Evolutionary conservation across 768 basidiomycete genomes (phyloP), one percentile per base, ranked within the genome.

Genomic region (Serendipita vermifera): DNA sequence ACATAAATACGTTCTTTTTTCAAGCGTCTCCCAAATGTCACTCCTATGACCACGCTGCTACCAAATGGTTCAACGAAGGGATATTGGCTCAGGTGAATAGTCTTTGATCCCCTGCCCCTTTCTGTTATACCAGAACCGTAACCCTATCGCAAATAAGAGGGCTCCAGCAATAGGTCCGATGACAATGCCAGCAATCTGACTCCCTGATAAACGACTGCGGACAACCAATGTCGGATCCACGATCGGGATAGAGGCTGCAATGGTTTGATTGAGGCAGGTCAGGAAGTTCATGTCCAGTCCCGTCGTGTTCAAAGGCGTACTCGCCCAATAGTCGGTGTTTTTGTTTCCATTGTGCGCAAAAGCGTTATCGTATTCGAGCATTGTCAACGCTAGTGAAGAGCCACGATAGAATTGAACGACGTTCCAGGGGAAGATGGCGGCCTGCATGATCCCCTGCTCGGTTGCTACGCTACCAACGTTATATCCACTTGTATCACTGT

Each of bases 341-440:
- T 20, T 51, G 24, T 31, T 51, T 11, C 5, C 22, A n/a, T 9
- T n/a, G 32, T 51, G 46, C 46, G 1, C 46, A 51, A 51, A 51
- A 22, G 17, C 27, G 29, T 51, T 51, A 31, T 51, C 24, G 22
- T 51, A 51, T 22, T 51, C 46, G 46, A 51, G n/a, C n/a, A 26
- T 51, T 51, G 46, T 15, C 46, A 29, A 51, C n/a, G 27, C 17
- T 15, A 51, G 24, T 27, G 22, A 24, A 7, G 22, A 22, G 7
- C 22, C 46, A 24, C 46, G 46, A n/a, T 29, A 51, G 24, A 27
- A 51, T 31, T 51, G 46, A 11, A 51, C 17, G 17, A 51, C 29
- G 22, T 51, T 51, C 46, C 46, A 51, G 7, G 46, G 46, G n/a
- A 26, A 29, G 9, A 51, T 22, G 20, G 3, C 7, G 5, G 31